Base-by-base conservation (phyloP, 108 stramenopile genomes). In the Discostella stelligeroides region DNA sequence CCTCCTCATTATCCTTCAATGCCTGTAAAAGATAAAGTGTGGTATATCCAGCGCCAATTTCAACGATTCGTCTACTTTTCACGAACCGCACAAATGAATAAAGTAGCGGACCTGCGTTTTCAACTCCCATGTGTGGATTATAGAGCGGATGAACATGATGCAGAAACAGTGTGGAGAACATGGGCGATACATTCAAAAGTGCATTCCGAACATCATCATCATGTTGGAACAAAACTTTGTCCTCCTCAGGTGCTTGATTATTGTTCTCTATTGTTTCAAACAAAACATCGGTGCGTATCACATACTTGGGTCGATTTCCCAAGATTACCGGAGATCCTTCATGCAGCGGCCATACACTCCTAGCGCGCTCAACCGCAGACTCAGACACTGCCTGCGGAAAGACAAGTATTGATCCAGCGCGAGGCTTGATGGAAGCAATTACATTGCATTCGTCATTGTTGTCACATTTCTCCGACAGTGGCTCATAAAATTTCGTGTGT, bases 31-130 rank as follows among this genome's bases (percentile, higher is more conserved):
- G 68, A 77, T 77, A 95, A 61, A 92, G 51, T 20, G 84, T 88
- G 15, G 94, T 92, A 55, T 92, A 95, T 3, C 94, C 94, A 6
- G 91, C 94, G 4, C 94, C 94, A 43, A 95, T 85, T 81, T 95
- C 94, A 40, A 91, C 85, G n/a, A 92, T 74, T 17, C 39, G 55
- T 48, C 84, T 69, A 34, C 66, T 47, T 60, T 95, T 95, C 2
- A 86, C 82, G 55, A 95, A 90, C 38, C 94, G 70, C 1, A 90
- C 28, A 17, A 89, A 84, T 6, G 78, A 77, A 61, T 95, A 91
- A 9, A 95, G 63, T 30, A 90, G 68, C 8, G 86, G 84, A 0
- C 89, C 94, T 12, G 81, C 37, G 68, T 92, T 91, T 64, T 95
- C 94, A 8, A 90, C 94, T 45, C 94, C 93, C 90, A 91, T 94